These are phyloP conservation scores for Citrus trifoliata DNA, from an alignment of 345 rosid species.

Conservation along the genomic window DNA sequence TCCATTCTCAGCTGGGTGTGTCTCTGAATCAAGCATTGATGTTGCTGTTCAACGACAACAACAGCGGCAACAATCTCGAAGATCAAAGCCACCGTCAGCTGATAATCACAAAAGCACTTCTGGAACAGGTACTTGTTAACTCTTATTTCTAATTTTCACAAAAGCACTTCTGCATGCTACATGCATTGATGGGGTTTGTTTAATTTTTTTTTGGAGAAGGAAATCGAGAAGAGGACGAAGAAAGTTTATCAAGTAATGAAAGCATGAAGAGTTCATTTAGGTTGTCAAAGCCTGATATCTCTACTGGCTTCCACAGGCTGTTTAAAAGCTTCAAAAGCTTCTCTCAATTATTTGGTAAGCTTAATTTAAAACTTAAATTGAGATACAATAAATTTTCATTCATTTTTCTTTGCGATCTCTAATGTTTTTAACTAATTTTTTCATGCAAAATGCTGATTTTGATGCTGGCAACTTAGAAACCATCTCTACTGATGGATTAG, in stretches of 20 bases:
- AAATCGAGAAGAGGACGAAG: constrained; percentile 43
- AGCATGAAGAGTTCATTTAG: constrained; percentile 45
- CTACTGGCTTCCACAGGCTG: constrained; percentile 55
- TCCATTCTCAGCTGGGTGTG: constrained; percentile 75
- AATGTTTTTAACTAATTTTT: too few species aligned
- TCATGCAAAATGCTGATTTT: too few species aligned
- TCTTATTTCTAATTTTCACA: background rate
- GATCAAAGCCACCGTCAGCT: constrained; percentile 16
- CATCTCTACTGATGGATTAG: too few species aligned
- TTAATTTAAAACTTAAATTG: too few species aligned
- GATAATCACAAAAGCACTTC: constrained; percentile 15
- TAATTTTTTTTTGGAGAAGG: constrained; percentile 16
- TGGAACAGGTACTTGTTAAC: constrained; percentile 29
- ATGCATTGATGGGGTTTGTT: background rate
- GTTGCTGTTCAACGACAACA: constrained; percentile 27
- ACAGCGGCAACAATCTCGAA: constrained; percentile 8
- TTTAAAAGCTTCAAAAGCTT: constrained; percentile 57
- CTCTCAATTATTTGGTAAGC: constrained; percentile 61
- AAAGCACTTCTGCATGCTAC: too few species aligned
- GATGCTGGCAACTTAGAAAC: too few species aligned
- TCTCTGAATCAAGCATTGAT: constrained; percentile 70
- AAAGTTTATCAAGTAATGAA: constrained; percentile 28
- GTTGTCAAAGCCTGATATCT: constrained; percentile 54
- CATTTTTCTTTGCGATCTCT: background rate
- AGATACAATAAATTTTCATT: background rate